These are phyloP conservation scores for Coemansia sp. DNA, from an alignment of 192 early-diverging fungal species.

Conservation along the genomic window DNA sequence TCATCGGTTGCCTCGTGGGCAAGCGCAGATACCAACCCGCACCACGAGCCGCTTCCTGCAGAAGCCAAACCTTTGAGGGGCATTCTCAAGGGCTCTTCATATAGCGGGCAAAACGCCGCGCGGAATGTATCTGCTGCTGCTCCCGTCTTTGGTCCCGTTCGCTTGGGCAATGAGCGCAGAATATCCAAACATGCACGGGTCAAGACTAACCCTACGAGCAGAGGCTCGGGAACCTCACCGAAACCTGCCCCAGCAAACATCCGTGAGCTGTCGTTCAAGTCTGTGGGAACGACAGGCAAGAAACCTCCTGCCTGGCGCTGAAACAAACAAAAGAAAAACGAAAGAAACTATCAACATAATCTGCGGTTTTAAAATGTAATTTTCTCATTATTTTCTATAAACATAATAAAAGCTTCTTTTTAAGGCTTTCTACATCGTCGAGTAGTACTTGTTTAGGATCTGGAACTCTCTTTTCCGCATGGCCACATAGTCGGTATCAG, in stretches of 20 bases:
- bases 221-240: conserved; percentile 25
- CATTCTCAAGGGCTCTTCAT: conserved; percentile 28
- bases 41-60: conserved; percentile 50
- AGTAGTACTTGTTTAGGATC: conserved; percentile 30
- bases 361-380: conserved; percentile 7
- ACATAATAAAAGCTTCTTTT: neutral
- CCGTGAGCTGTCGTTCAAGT: conserved; percentile 47
- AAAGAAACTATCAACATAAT: neutral
- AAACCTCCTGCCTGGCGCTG: conserved; percentile 37
- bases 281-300: conserved; percentile 26
- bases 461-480: conserved; percentile 43
- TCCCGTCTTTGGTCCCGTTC: conserved; percentile 27
- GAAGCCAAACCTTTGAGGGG: conserved; percentile 46
- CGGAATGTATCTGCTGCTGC: neutral
- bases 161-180: conserved; percentile 37
- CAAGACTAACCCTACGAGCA: conserved; percentile 29
- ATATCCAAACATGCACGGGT: conserved; percentile 43
- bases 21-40: conserved; percentile 41
- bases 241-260: conserved; percentile 14
- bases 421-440: neutral
- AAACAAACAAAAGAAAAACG: neutral
- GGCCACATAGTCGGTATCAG: conserved; percentile 48
- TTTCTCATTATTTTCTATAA: neutral
- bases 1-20: conserved; percentile 45
- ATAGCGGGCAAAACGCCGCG: neutral